Base-by-base conservation (phyloP, 805 yeast genomes). In the Sugiyamaella lignohabitans region DNA sequence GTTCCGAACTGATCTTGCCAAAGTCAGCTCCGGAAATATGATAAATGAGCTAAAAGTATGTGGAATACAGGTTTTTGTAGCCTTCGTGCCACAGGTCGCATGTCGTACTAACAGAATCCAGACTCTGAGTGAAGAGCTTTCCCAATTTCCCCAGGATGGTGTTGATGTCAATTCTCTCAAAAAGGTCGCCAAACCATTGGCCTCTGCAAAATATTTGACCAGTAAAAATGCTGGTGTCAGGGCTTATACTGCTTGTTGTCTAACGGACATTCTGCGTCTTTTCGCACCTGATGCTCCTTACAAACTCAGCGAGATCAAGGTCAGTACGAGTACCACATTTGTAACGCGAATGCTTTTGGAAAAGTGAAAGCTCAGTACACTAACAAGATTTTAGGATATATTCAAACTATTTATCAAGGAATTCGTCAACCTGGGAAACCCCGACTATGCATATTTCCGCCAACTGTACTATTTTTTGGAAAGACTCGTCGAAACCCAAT, bases 251-350 rank as follows among this genome's bases (percentile, higher is more conserved):
- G 80, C 93, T 5, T 82, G 94, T 58, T 80, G 93, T 52, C 52
- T 87, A 5, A 72, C 87, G 4, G 95, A 88, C 60, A 69, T 89
- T 6, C 64, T 88, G 37, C 70, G 95, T 48, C 62, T 89, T 14
- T 82, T 74, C 57, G 96, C 95, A 0, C 96, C 96, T 0, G 86
- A 88, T 60, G 95, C 96, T 4, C 96, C 97, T 3, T 88, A 75
- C 63, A 78, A 84, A 1, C 79, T 80, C 20, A 52, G 67, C 1
- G 81, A 83, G 53, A 68, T 88, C 34, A 68, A 4, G n/a, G n/a
- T n/a, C n/a, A n/a, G n/a, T n/a, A n/a, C n/a, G n/a, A n/a, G n/a
- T n/a, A n/a, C n/a, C n/a, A n/a, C n/a, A n/a, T n/a, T n/a, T 17
- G 17, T 4, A 19, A 16, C 14, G 11, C 5, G 32, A 19, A 36